Percentiles rank a stretch among this genome's conserved stretches.
Evolutionary conservation across 225 moss, liverwort and hornwort species (phyloP).

Genomic region (Polytrichum commune): DNA sequence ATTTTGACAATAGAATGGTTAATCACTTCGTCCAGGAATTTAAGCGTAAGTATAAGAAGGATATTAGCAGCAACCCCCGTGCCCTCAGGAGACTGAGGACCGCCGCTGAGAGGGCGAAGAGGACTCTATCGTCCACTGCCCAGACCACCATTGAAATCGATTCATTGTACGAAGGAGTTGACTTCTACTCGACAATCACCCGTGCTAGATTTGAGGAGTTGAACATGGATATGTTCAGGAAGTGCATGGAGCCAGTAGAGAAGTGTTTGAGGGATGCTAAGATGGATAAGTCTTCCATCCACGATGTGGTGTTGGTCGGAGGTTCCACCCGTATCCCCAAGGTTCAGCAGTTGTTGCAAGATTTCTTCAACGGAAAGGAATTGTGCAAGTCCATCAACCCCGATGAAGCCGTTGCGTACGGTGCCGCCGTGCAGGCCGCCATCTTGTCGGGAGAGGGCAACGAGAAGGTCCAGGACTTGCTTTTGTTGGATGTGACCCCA

Average conservation of each 20-base stretch:
- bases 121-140: slow-evolving; percentile 5
- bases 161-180: slow-evolving; percentile 12
- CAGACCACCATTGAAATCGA: slow-evolving; percentile 32
- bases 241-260: slow-evolving; percentile 26
- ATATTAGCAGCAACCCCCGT: slow-evolving; percentile 21
- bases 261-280: slow-evolving; percentile 16
- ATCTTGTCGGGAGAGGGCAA: slow-evolving; percentile 27
- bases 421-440: neutral
- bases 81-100: slow-evolving; percentile 8
- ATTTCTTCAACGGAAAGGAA: slow-evolving; percentile 26
- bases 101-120: slow-evolving; percentile 6
- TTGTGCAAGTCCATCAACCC: slow-evolving; percentile 6
- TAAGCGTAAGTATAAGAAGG: slow-evolving; percentile 15
- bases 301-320: slow-evolving; percentile 10
- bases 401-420: slow-evolving; percentile 2
- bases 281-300: slow-evolving; percentile 25
- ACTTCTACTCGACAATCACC: slow-evolving; percentile 21
- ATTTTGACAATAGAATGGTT: slow-evolving; percentile 17
- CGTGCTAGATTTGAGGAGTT: slow-evolving; percentile 24
- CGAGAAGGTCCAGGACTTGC: slow-evolving; percentile 7
- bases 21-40: slow-evolving; percentile 3
- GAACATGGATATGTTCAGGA: slow-evolving; percentile 27
- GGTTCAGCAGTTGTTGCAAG: slow-evolving; percentile 6
- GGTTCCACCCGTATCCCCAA: slow-evolving; percentile 4
- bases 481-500: slow-evolving; percentile 12